Percentiles rank a stretch among this genome's conserved stretches.
These are phyloP conservation scores for Hanseniaspora jakobsenii DNA, from an alignment of 805 yeast species.

Conservation along the genomic window DNA sequence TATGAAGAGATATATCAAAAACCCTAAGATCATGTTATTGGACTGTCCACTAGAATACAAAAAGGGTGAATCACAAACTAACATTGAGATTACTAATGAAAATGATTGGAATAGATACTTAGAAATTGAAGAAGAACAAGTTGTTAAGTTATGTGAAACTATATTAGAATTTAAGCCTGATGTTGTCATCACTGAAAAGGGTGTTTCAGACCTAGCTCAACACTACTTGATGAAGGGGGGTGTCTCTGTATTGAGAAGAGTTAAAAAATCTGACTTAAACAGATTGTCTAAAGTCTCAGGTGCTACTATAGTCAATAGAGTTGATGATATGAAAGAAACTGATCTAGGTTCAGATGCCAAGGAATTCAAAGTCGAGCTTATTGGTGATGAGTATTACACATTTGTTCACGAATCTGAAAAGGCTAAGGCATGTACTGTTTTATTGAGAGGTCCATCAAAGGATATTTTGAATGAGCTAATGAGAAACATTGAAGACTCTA, in stretches of 20 bases:
- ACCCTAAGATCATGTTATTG: constrained; percentile 76
- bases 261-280: constrained; percentile 88
- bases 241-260: constrained; percentile 84
- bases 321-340: constrained; percentile 82
- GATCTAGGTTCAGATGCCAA: constrained; percentile 89
- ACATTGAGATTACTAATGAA: constrained; percentile 91
- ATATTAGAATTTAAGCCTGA: constrained; percentile 80
- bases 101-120: constrained; percentile 91
- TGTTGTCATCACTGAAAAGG: constrained; percentile 93
- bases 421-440: constrained; percentile 87
- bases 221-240: constrained; percentile 90
- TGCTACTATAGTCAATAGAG: constrained; percentile 90
- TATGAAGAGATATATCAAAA: constrained; percentile 80
- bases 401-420: constrained; percentile 66
- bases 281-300: constrained; percentile 96
- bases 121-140: constrained; percentile 97
- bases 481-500: constrained; percentile 93
- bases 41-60: constrained; percentile 97
- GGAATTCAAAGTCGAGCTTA: constrained; percentile 78
- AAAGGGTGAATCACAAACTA: constrained; percentile 97
- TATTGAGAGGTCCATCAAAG: constrained; percentile 92
- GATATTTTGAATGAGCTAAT: constrained; percentile 94
- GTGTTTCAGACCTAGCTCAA: constrained; percentile 95
- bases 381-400: constrained; percentile 95
- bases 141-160: constrained; percentile 72